Evolutionary conservation across 1,284 basidiomycete genomes (phyloP), one percentile per base, ranked within the genome.

Genomic region (Athelia psychrophila): DNA sequence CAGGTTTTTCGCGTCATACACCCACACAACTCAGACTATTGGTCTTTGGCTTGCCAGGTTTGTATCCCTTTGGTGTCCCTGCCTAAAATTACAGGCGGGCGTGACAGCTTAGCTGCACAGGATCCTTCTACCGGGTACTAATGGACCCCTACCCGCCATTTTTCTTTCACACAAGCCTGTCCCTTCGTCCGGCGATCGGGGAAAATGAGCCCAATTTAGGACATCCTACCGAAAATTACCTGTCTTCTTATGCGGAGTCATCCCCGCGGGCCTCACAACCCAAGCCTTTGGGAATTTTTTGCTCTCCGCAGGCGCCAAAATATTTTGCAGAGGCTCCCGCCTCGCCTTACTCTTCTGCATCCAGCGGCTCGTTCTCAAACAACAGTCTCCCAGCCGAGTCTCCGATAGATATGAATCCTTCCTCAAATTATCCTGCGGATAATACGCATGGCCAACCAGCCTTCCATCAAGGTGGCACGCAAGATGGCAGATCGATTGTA

Each of bases 301-400:
- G 16, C 38, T n/a, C 20, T n/a, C 38, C 38, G 6, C 8, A n/a
- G n/a, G 38, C 38, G n/a, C 38, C 38, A 18, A 6, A 6, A 42
- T 18, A 42, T 42, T 42, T 18, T 42, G 5, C 38, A 42, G n/a
- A 42, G n/a, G 16, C 62, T n/a, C 59, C 50, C 3, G 58, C 61
- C 16, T 67, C 65, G 2, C 65, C 65, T n/a, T 65, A 64, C 54
- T 67, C 66, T n/a, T 66, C 64, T 38, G 57, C 57, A 46, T 66
- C 65, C 23, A 61, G 59, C 49, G 54, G 59, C 30, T 66, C 64
- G 16, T 63, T 59, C 46, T 60, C 56, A 22, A 59, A 58, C 47
- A 58, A 47, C 49, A 65, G 62, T 40, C 63, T 63, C 18, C 50
- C 60, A 10, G 60, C 62, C 3, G 58, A 62, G 24, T 23, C 44